Evolutionary conservation across 257 asterid species (phyloP).

Genomic region (Penstemon davidsonii): DNA sequence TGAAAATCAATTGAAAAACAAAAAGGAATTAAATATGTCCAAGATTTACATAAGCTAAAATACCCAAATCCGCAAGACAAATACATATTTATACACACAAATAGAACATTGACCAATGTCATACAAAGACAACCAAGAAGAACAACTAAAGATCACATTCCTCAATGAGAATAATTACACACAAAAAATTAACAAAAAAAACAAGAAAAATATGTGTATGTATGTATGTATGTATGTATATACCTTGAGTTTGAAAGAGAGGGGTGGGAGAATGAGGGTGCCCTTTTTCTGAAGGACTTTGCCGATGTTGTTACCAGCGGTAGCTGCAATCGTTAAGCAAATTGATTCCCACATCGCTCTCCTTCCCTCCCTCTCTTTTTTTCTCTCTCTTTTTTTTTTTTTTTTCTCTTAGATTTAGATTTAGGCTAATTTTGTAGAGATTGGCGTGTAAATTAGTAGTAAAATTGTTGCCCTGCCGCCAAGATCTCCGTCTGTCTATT

Average conservation of each 20-base stretch:
- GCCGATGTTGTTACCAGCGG: conserved; percentile 99
- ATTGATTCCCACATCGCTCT: conserved; percentile 88
- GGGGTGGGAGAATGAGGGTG: conserved; percentile 97
- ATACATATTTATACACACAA: background rate
- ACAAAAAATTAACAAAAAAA: background rate
- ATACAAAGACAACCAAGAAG: conserved; percentile 22
- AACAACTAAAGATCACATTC: conserved; percentile 1
- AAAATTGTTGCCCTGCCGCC: too few relatives aligned
- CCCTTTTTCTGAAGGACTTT: conserved; percentile 98
- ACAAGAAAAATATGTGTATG: background rate
- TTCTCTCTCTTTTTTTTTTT: background rate
- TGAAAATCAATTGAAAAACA: background rate
- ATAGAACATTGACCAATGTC: conserved; percentile 7
- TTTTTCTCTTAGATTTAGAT: background rate
- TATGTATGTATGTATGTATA: background rate
- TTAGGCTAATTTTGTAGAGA: conserved; percentile 11
- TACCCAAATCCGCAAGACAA: background rate
- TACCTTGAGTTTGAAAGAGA: conserved; percentile 97
- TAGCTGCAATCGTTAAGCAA: conserved; percentile 86
- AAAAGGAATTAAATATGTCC: background rate
- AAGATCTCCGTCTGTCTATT: too few relatives aligned
- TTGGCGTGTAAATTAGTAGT: background rate
- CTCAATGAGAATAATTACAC: background rate
- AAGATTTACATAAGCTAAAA: background rate
- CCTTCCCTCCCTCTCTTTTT: conserved; percentile 20